These are phyloP conservation scores for Suillus luteus DNA, from an alignment of 768 basidiomycete genomes.

Conservation along the genomic window DNA sequence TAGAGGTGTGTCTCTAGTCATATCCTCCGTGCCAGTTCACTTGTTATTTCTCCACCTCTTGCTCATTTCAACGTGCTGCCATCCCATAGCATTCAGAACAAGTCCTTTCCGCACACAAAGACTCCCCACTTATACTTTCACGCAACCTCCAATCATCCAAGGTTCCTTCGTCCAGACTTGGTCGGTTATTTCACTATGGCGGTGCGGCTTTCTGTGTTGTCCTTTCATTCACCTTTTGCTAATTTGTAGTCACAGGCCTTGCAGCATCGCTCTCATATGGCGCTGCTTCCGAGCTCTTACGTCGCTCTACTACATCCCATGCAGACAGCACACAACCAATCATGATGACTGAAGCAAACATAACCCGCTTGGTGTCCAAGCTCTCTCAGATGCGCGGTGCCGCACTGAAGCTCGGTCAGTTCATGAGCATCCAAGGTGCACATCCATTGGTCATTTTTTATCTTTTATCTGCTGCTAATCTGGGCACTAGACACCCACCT, in stretches of 20 bases:
- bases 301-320: slow-evolving; percentile 55
- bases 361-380: slow-evolving; percentile 86
- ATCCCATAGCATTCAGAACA: not conserved
- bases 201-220: slow-evolving; percentile 46
- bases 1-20: not conserved
- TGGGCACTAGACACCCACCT: slow-evolving; percentile 73
- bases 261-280: slow-evolving; percentile 89
- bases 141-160: slow-evolving; percentile 75
- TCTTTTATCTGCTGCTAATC: not conserved
- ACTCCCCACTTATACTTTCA: slow-evolving; percentile 34
- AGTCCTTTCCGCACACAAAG: slow-evolving; percentile 35
- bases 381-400: slow-evolving; percentile 96
- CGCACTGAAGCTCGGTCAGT: slow-evolving; percentile 95
- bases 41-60: not conserved
- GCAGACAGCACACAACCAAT: slow-evolving; percentile 47
- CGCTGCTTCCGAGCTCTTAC: slow-evolving; percentile 83
- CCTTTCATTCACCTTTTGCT: not conserved
- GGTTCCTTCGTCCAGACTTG: slow-evolving; percentile 88
- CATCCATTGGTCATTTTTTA: not conserved
- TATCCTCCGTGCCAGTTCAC: not conserved
- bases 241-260: slow-evolving; percentile 57
- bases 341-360: slow-evolving; percentile 90
- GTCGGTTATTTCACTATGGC: slow-evolving; percentile 92
- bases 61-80: not conserved
- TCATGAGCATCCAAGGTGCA: slow-evolving; percentile 92